These are phyloP conservation scores for Pleurozium schreberi DNA, from an alignment of 225 moss, liverwort and hornwort species.

Conservation along the genomic window DNA sequence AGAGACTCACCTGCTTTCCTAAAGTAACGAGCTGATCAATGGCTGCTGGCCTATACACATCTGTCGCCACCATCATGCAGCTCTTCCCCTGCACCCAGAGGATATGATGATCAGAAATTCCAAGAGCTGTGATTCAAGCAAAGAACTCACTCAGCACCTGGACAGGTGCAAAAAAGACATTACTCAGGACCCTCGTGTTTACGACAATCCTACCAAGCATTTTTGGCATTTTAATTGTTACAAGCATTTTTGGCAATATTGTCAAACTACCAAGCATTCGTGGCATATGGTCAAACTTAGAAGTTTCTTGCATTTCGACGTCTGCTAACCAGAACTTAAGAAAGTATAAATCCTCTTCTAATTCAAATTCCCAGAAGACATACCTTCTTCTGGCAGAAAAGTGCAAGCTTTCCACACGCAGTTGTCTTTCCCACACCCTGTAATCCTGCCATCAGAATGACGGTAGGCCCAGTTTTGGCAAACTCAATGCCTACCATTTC, in stretches of 20 bases:
- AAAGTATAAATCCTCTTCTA: neutral
- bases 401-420: conserved; percentile 87
- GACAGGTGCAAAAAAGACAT: neutral
- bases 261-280: neutral
- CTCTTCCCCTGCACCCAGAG: conserved; percentile 35
- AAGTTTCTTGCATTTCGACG: neutral
- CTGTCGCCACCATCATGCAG: conserved; percentile 97
- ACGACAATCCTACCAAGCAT: neutral
- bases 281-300: neutral
- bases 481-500: conserved; percentile 69
- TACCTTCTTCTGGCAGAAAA: conserved; percentile 76
- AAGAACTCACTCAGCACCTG: neutral
- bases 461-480: conserved; percentile 72
- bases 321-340: neutral
- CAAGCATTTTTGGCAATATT: neutral
- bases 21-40: conserved; percentile 92
- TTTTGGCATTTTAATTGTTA: neutral
- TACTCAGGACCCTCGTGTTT: neutral
- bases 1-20: conserved; percentile 52
- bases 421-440: conserved; percentile 99
- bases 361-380: neutral
- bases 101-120: neutral
- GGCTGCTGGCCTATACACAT: conserved; percentile 94
- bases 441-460: conserved; percentile 91
- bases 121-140: neutral